Evolutionary conservation across 2,329 filamentous ascomycete genomes (phyloP).

Genomic region (Neofusicoccum umdonicola): DNA sequence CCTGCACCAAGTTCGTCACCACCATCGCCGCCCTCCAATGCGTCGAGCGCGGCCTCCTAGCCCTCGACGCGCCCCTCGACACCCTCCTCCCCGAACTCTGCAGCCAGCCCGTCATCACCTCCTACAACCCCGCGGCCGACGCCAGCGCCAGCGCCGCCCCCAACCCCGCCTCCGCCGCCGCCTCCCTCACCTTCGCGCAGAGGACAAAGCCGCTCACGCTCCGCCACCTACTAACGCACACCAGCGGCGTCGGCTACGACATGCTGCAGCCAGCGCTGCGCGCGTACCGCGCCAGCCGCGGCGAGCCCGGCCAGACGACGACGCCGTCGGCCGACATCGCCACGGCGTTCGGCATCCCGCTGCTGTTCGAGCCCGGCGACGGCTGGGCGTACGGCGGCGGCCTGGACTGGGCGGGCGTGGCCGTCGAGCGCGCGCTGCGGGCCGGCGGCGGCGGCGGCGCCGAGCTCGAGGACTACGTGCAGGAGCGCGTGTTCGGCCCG

Average conservation of each 20-base stretch:
- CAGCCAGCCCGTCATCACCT: slow-evolving; percentile 24
- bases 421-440: slow-evolving; percentile 22
- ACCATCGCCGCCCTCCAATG: slow-evolving; percentile 33
- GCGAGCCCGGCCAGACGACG: slow-evolving; percentile 1
- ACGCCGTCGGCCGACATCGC: slow-evolving; percentile 15
- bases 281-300: slow-evolving; percentile 19
- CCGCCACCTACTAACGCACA: slow-evolving; percentile 25
- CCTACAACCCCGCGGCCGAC: slow-evolving; percentile 18
- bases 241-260: slow-evolving; percentile 25
- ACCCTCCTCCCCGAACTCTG: slow-evolving; percentile 32
- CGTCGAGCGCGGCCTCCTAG: slow-evolving; percentile 33
- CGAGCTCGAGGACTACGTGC: slow-evolving; percentile 26
- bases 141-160: too few species aligned
- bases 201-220: not conserved
- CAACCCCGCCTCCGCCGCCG: not conserved
- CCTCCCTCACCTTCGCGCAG: slow-evolving; percentile 21
- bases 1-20: slow-evolving; percentile 40
- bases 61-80: slow-evolving; percentile 33
- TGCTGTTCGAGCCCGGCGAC: slow-evolving; percentile 28
- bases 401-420: slow-evolving; percentile 25
- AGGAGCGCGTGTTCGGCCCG: slow-evolving; percentile 24
- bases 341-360: slow-evolving; percentile 18
- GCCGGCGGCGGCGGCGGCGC: slow-evolving; percentile 21
- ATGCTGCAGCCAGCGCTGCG: slow-evolving; percentile 20
- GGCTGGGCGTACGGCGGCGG: slow-evolving; percentile 24